phyloP scores from a whole-genome alignment of 1,139 yeast species.

The Suhomyces anneliseae region DNA sequence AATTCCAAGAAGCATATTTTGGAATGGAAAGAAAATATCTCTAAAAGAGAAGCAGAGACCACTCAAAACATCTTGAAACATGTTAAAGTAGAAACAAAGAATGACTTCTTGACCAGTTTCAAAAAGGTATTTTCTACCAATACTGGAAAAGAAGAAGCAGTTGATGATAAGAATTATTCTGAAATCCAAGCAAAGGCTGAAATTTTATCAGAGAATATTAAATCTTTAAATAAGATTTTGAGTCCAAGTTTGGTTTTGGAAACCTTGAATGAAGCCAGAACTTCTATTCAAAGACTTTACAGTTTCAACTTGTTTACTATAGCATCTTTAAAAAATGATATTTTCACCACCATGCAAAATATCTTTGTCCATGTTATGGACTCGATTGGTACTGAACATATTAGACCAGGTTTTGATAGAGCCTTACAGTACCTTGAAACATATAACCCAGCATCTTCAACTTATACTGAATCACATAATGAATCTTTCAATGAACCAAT shows the following conservation, averaged over 20 bases:
- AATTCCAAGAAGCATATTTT: constrained; percentile 27
- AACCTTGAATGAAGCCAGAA: constrained; percentile 40
- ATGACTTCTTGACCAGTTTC: constrained; percentile 56
- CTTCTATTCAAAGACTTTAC: constrained; percentile 33
- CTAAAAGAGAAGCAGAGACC: constrained; percentile 43
- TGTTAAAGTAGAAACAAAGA: constrained; percentile 43
- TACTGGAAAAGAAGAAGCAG: constrained; percentile 17
- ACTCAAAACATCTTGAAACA: constrained; percentile 39
- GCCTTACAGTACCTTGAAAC: constrained; percentile 69
- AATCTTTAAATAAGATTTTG: constrained; percentile 39
- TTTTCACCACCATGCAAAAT: constrained; percentile 45
- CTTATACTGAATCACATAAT: constrained; percentile 17
- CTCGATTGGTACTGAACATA: constrained; percentile 68
- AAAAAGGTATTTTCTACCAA: constrained; percentile 58
- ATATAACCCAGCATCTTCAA: constrained; percentile 59
- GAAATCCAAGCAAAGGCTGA: constrained; percentile 47
- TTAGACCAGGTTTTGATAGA: constrained; percentile 77
- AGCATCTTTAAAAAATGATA: constrained; percentile 30
- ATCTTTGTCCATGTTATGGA: constrained; percentile 68
- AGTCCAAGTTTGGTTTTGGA: constrained; percentile 43
- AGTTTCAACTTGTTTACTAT: constrained; percentile 38
- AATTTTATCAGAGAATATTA: constrained; percentile 45
- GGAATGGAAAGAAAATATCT: constrained; percentile 37
- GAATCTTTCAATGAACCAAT: constrained; percentile 69
- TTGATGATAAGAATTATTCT: constrained; percentile 29